Base-by-base conservation (phyloP, 2,329 filamentous ascomycete genomes). In the Aotearoamyces nothofagi region DNA sequence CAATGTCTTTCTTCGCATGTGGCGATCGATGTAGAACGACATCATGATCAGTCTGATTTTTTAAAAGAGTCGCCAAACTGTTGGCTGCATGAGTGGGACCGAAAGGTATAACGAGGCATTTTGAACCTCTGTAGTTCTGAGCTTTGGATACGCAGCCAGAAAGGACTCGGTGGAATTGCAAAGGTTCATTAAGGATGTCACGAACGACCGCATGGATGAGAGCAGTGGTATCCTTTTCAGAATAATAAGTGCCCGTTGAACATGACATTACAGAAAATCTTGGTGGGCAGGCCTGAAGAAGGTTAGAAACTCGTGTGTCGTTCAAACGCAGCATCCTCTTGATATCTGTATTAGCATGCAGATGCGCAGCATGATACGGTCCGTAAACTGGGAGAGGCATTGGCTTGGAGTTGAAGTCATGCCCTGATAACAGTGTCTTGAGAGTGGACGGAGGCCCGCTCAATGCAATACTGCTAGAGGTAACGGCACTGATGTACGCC, bases 311-410 rank as follows among this genome's bases (percentile, higher is more conserved):
- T 13, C 42, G 42, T 5, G 53, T 41, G 12, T 60, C 53, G 22
- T 57, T 50, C 16, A 66, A 49, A 10, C 50, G 48, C 16, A 69
- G 46, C 15, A 69, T 56, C 33, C 48, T 50, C 25, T 56, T 53
- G 12, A 67, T 46, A 33, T 66, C 55, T 11, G 43, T 47, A 10
- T 43, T 38, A 1, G 51, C 51, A 40, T 69, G 58, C n/a, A 70
- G 51, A 42, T 69, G 64, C 3, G 58, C 36, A 20, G 67, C 63
- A 41, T 72, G 67, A 40, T 69, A 71, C 5, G 67, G 66, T 0
- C 61, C 67, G 36, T 64, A 61, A 15, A 71, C 58, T 0, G 66
- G 62, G 29, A 69, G 58, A 2, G 56, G 50, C n/a, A 56, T 58
- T 9, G 56, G 52, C 37, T 56, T 57, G 17, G 51, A 47, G 5